phyloP scores from a whole-genome alignment of 225 moss, liverwort and hornwort species.

The Sphagnum contortum region DNA sequence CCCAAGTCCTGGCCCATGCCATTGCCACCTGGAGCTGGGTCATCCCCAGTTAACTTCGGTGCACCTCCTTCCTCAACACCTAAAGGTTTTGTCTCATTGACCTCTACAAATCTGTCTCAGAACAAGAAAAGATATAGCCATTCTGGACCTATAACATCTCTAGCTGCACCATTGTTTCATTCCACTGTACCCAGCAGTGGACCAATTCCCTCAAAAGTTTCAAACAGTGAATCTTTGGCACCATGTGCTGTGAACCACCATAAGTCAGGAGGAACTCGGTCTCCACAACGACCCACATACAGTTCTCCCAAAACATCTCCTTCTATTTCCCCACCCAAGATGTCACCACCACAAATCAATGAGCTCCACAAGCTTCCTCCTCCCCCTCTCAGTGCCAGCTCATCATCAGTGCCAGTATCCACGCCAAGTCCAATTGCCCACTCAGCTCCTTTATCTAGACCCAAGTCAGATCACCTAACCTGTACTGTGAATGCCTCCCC shows the following conservation, averaged over 20 bases:
- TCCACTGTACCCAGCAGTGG: constrained; percentile 17
- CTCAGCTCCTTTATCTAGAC: constrained; percentile 50
- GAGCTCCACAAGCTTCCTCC: constrained; percentile 75
- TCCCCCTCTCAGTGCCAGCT: constrained; percentile 56
- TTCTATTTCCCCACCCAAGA: constrained; percentile 31
- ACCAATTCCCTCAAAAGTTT: constrained; percentile 14
- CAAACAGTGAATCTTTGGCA: constrained; percentile 17
- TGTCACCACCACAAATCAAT: constrained; percentile 55
- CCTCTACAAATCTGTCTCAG: constrained; percentile 13
- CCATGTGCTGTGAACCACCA: constrained; percentile 8
- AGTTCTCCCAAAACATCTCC: constrained; percentile 48
- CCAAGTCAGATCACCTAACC: constrained; percentile 8
- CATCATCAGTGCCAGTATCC: constrained; percentile 28
- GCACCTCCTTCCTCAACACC: constrained; percentile 57
- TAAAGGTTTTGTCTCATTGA: constrained; percentile 33
- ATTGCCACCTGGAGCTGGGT: constrained; percentile 11
- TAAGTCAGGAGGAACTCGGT: constrained; percentile 35
- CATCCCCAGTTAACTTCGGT: constrained; percentile 37
- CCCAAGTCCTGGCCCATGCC: constrained; percentile 21
- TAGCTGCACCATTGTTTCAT: constrained; percentile 24
- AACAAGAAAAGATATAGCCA: constrained; percentile 53
- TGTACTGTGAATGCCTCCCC: constrained; percentile 33
- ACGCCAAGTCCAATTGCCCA: constrained; percentile 30
- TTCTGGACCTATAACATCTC: constrained; percentile 57
- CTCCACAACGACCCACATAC: constrained; percentile 30